These are phyloP conservation scores for Tuber melanosporum DNA, from an alignment of 495 filamentous ascomycete genomes.

Conservation along the genomic window DNA sequence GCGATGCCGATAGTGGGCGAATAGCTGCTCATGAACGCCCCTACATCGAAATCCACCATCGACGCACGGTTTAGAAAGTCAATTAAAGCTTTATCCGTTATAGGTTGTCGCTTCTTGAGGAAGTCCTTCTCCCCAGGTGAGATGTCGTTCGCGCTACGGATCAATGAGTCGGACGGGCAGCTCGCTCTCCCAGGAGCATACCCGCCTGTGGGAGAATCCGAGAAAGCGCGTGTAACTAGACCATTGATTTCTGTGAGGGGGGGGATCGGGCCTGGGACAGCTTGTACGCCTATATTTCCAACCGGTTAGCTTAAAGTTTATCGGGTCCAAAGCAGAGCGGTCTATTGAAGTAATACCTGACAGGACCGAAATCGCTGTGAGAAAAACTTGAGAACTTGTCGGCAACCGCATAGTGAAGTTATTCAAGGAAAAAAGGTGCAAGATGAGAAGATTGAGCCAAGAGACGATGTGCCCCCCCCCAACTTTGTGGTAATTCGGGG, in stretches of 20 bases:
- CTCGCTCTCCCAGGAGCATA: conserved; percentile 52
- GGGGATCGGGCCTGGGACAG: not conserved
- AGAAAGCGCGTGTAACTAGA: conserved; percentile 44
- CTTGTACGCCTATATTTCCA: conserved; percentile 13
- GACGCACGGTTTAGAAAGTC: conserved; percentile 65
- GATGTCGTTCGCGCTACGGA: conserved; percentile 43
- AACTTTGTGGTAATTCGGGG: not conserved
- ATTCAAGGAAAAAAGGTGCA: not conserved
- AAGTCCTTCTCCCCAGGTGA: conserved; percentile 31
- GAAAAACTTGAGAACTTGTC: conserved; percentile 9
- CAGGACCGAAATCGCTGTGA: conserved; percentile 17
- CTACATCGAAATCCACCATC: conserved; percentile 71
- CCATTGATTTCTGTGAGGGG: conserved; percentile 12
- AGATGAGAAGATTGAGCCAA: not conserved
- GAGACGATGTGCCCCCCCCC: not conserved
- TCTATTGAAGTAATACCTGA: conserved; percentile 13
- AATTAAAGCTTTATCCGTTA: conserved; percentile 60
- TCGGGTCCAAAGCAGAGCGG: not conserved
- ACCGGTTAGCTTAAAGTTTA: not conserved
- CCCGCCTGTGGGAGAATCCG: conserved; percentile 52
- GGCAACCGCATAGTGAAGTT: conserved; percentile 11
- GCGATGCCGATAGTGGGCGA: conserved; percentile 61
- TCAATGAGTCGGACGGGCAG: conserved; percentile 49
- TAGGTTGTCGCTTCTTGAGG: conserved; percentile 47
- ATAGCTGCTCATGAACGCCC: conserved; percentile 58